phyloP scores from a whole-genome alignment of 768 basidiomycete genomes.

The Mycena pura region DNA sequence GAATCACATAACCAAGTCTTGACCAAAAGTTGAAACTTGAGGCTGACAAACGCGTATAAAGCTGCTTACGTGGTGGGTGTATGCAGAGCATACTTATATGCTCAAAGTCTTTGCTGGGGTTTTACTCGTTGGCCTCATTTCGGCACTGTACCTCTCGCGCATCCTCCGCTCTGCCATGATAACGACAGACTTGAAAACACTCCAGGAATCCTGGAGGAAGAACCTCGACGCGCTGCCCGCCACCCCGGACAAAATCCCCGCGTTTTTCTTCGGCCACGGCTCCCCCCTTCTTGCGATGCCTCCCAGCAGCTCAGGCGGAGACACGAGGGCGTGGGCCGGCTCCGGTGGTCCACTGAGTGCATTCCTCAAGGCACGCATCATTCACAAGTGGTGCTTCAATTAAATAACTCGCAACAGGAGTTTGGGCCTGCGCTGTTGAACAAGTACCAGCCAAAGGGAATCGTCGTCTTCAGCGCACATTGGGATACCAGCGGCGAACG shows the following conservation, averaged over 20 bases:
- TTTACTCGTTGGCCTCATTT: no score
- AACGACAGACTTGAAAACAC: slow-evolving; percentile 37
- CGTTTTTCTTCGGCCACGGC: slow-evolving; percentile 81
- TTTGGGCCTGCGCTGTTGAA: slow-evolving; percentile 69
- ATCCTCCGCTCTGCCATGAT: not conserved
- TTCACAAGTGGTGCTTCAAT: no score
- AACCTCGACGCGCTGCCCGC: slow-evolving; percentile 62
- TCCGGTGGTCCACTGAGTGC: slow-evolving; percentile 52
- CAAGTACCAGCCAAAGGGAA: slow-evolving; percentile 81
- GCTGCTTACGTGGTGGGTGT: no score
- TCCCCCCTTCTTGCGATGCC: slow-evolving; percentile 59
- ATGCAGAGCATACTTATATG: no score
- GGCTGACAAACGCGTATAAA: no score
- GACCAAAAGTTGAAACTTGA: no score
- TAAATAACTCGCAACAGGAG: slow-evolving; percentile 37
- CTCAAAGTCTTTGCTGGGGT: no score
- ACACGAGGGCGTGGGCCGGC: slow-evolving; percentile 30
- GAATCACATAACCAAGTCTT: no score
- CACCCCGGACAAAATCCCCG: slow-evolving; percentile 66
- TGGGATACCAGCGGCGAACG: slow-evolving; percentile 73
- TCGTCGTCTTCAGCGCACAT: slow-evolving; percentile 84
- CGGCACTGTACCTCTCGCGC: no score
- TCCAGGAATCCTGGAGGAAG: slow-evolving; percentile 53
- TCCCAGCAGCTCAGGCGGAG: slow-evolving; percentile 23
- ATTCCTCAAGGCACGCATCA: slow-evolving; percentile 64